A percentile compares a stretch with the other conserved stretches of the same genome.
Conservation (phyloP, 495 filamentous ascomycete species). For the Aspergillus heteromorphus region DNA sequence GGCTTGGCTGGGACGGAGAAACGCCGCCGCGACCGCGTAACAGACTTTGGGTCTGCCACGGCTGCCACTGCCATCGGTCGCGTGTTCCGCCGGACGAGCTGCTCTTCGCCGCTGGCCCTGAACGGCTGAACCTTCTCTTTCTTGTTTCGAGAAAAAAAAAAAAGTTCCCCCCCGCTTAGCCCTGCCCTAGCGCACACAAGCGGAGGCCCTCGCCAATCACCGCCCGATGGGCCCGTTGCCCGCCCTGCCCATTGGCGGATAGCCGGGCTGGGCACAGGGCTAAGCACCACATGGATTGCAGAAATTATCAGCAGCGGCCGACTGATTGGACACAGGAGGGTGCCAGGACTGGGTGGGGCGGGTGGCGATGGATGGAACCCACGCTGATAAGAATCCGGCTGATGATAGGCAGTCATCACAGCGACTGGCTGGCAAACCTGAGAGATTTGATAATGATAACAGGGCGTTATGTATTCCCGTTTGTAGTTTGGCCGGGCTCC, state of each 20-base stretch:
- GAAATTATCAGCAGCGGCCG: not conserved
- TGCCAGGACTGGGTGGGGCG: constrained; percentile 9
- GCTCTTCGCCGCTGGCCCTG: not conserved
- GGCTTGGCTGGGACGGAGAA: not conserved
- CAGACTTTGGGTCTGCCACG: not conserved
- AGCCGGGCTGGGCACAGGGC: not conserved
- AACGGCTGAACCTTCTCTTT: not conserved
- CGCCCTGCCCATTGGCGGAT: not conserved
- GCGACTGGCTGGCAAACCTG: not conserved
- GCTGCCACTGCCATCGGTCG: too few relatives aligned
- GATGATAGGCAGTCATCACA: constrained; percentile 18
- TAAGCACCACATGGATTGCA: constrained; percentile 7
- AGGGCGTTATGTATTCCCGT: not conserved
- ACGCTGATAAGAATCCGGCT: constrained; percentile 10
- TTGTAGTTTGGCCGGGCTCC: not conserved
- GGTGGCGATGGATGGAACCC: not conserved
- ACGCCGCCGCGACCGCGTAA: constrained; percentile 11
- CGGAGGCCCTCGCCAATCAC: not conserved
- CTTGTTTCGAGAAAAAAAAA: constrained; percentile 9
- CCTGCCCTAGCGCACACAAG: constrained; percentile 3
- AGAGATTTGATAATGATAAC: constrained; percentile 12
- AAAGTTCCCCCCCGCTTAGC: not conserved
- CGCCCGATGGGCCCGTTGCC: not conserved
- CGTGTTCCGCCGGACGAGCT: constrained; percentile 3
- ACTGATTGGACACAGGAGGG: not conserved